Conservation (phyloP, 345 rosid genomes). For the Xanthoceras sorbifolium region DNA sequence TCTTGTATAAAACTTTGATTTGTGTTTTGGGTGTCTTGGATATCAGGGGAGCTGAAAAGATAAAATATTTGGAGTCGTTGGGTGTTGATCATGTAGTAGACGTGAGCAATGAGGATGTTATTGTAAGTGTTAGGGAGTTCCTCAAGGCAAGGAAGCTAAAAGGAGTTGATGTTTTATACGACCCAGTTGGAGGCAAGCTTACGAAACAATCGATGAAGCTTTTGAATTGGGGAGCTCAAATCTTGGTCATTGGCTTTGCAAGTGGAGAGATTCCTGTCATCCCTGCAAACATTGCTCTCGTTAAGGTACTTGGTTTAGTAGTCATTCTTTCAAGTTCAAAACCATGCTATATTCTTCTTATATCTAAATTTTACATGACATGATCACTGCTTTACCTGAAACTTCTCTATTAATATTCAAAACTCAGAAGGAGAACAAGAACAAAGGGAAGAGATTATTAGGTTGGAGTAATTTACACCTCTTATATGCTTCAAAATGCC, state of each 20-base stretch:
- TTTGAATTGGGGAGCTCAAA: slow-evolving; percentile 92
- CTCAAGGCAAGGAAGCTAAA: slow-evolving; percentile 71
- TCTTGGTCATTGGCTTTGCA: slow-evolving; percentile 87
- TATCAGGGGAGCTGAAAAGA: slow-evolving; percentile 73
- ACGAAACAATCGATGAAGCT: slow-evolving; percentile 75
- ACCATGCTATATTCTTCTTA: not conserved
- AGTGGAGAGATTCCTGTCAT: slow-evolving; percentile 85
- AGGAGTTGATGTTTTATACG: slow-evolving; percentile 86
- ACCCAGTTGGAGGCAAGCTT: slow-evolving; percentile 91
- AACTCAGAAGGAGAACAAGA: not conserved
- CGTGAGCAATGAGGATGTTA: slow-evolving; percentile 61
- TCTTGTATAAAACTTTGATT: not conserved
- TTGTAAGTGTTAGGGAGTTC: slow-evolving; percentile 65
- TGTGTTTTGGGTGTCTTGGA: slow-evolving; percentile 10
- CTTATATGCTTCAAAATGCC: too few relatives aligned
- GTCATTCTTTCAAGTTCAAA: not conserved
- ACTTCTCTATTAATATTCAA: not conserved
- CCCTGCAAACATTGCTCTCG: slow-evolving; percentile 88
- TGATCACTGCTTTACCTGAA: not conserved
- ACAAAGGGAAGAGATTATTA: not conserved
- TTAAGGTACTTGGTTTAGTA: slow-evolving; percentile 57
- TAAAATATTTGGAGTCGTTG: slow-evolving; percentile 64
- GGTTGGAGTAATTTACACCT: not conserved
- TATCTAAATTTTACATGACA: not conserved
- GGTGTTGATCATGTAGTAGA: slow-evolving; percentile 90